Base-by-base conservation (phyloP, 306 rosid genomes). In the Dryas octopetala region DNA sequence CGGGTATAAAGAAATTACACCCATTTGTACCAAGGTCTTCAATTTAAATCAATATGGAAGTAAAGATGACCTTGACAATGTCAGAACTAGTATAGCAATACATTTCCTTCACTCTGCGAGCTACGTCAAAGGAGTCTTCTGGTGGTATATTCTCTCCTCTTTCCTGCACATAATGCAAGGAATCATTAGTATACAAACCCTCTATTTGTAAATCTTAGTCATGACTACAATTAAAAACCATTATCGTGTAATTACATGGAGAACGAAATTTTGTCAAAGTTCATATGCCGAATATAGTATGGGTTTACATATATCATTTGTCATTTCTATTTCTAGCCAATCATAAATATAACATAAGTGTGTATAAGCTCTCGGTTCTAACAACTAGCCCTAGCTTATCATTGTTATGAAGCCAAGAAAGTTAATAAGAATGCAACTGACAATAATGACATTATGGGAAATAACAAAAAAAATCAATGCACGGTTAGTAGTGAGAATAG, bases 71-170 rank as follows among this genome's bases (percentile, higher is more conserved):
- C 99, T 96, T 96, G 81, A 96, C 99, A 66, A 96, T 96, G 87
- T 96, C 99, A 45, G 99, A 92, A 83, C 89, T 85, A 62, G 99
- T 96, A 84, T 96, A 96, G 86, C 99, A 96, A 89, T 92, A 80
- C 83, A 83, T 88, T 82, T 96, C 99, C 85, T 96, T 96, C 80
- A 96, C 97, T 92, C 90, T 90, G 70, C 98, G 91, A 62, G 99
- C 99, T 71, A 96, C 99, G 53, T 96, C 99, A 85, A 92, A 96
- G 23, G 98, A 92, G 74, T 92, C 99, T 73, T 96, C 99, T 6
- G 97, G 98, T 4, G 99, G 99, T 74, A 96, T 70, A 82, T 96
- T 89, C 86, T 96, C 99, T 78, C 99, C 98, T 92, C 99, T 88
- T 90, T 96, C 99, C 99, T 92, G 75, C 86, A 84, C n/a, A 74